These are phyloP conservation scores for Solanum etuberosum DNA, from an alignment of 257 asterid genomes.

Conservation along the genomic window DNA sequence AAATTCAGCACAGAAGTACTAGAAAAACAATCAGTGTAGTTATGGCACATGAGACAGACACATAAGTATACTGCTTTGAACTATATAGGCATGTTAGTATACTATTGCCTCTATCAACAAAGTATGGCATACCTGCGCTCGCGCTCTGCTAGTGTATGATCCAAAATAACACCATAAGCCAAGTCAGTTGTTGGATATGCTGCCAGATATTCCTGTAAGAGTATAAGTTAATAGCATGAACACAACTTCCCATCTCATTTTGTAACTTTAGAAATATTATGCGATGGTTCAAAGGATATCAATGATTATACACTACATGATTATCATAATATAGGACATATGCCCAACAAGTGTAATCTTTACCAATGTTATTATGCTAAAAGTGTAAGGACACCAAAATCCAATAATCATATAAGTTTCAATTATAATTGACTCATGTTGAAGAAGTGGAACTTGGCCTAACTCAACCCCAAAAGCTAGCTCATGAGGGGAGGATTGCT, in stretches of 20 bases:
- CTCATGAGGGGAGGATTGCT: background rate
- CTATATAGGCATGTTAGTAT: background rate
- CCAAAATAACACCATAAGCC: conserved; percentile 92
- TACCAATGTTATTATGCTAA: background rate
- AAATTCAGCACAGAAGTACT: background rate
- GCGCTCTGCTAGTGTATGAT: conserved; percentile 95
- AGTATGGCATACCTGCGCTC: conserved; percentile 69
- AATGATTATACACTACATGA: background rate
- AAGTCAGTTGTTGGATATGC: conserved; percentile 59
- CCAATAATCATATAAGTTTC: background rate
- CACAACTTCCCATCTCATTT: background rate
- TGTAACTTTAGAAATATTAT: background rate
- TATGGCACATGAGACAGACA: background rate
- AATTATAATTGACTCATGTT: background rate
- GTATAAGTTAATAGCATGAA: conserved; percentile 11
- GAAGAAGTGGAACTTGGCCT: background rate
- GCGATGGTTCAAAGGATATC: background rate
- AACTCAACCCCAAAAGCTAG: background rate
- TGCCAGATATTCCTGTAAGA: conserved; percentile 84
- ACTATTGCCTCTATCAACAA: background rate
- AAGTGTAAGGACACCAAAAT: background rate
- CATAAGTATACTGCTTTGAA: background rate
- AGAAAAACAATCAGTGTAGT: background rate
- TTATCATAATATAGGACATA: background rate
- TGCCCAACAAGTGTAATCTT: background rate